Conservation (phyloP, 257 asterid genomes). For the Solanum sejunctum region DNA sequence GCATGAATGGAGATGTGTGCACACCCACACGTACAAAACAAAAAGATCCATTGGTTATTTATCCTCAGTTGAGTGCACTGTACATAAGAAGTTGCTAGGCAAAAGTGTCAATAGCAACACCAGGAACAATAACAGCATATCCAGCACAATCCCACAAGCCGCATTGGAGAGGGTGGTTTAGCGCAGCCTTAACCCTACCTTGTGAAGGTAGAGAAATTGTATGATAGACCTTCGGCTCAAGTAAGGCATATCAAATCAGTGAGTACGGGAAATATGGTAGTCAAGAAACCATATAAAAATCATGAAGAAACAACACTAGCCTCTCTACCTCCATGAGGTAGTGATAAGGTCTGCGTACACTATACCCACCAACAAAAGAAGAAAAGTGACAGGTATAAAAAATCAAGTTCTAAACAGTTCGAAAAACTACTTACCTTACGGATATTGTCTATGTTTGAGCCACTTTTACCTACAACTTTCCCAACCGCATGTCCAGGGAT, state of each 20-base stretch:
- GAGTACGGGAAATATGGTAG: background rate
- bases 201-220: background rate
- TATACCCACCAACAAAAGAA: background rate
- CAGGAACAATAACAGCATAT: background rate
- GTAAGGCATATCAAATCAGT: background rate
- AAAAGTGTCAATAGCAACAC: background rate
- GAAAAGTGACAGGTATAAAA: background rate
- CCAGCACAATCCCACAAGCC: background rate
- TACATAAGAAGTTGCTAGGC: background rate
- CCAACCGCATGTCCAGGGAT: slow-evolving; percentile 82
- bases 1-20: background rate
- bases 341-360: no score
- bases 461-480: slow-evolving; percentile 82
- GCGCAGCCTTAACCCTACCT: background rate
- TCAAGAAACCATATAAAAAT: background rate
- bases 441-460: slow-evolving; percentile 76
- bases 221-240: background rate
- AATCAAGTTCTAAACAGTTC: background rate
- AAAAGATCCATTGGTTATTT: background rate
- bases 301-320: background rate
- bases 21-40: background rate
- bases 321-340: no score
- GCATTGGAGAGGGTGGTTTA: background rate
- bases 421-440: slow-evolving; percentile 51
- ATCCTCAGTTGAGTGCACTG: background rate